Conservation (phyloP, 306 rosid genomes). For the Acacia confusa region DNA sequence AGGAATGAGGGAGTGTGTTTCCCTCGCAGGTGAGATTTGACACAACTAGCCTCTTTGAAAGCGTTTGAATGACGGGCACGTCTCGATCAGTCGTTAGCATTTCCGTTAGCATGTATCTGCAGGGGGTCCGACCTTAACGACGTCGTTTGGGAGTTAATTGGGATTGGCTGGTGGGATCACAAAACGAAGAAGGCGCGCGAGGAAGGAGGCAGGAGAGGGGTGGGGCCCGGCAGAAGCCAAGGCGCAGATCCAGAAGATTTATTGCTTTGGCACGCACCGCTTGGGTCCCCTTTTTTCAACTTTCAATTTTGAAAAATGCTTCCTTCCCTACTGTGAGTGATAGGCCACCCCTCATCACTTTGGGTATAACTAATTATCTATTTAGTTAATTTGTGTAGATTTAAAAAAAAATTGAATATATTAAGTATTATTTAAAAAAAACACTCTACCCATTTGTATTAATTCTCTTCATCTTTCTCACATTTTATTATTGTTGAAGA, state of each 20-base stretch:
- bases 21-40: background rate
- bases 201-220: background rate
- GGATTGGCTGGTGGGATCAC: background rate
- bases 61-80: conserved; percentile 4
- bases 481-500: too few species aligned
- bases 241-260: background rate
- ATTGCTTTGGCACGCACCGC: background rate
- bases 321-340: background rate
- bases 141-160: conserved; percentile 22
- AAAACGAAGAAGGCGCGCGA: background rate
- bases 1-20: conserved; percentile 22
- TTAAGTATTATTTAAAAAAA: too few species aligned
- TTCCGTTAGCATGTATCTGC: background rate
- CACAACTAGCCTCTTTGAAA: conserved; percentile 22
- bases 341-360: background rate
- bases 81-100: conserved; percentile 3
- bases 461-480: too few species aligned
- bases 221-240: background rate
- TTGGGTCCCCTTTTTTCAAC: background rate
- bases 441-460: too few species aligned
- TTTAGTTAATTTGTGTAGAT: too few species aligned
- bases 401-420: too few species aligned
- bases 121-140: background rate
- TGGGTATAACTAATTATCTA: too few species aligned
- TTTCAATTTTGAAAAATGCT: background rate